Evolutionary conservation across 148 eudicot species (phyloP), one percentile per base, ranked within the genome.

Genomic region (Chenopodium berlandieri): DNA sequence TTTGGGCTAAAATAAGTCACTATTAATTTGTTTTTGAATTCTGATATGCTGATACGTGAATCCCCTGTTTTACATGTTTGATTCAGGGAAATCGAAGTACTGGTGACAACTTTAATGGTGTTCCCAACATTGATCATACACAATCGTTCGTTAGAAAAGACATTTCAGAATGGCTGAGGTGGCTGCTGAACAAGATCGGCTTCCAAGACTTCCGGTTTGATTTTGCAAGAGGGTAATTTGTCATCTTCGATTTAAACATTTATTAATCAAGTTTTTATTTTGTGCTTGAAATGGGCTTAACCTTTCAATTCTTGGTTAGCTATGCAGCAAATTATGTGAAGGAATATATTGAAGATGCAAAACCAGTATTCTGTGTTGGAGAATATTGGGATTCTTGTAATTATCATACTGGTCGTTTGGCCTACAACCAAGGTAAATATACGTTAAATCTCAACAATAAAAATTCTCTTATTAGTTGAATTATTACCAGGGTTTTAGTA

Each of bases 351-450:
- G 98, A 91, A 78, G 86, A 88, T 72, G 90, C 91, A 65, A 92
- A 86, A 80, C 97, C 97, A 65, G 71, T 91, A 75, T 92, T 95
- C 85, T 89, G 90, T 83, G 93, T 95, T 81, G 98, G 98, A 17
- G 98, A 95, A 82, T 92, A 86, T 75, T 95, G 98, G 98, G 98
- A 95, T 88, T 88, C 98, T 71, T 95, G 98, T 90, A 92, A 85
- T 79, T 95, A 95, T 86, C 86, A 85, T 58, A 92, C 94, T 85
- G 79, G 78, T 69, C 63, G 66, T 79, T 83, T 95, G 88, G 92
- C 92, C 11, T 93, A 91, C 85, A 91, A 93, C 81, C 98, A 95
- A 93, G 97, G 98, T 92, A 83, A 63, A 56, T 54, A 47, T 58
- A 76, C 78, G 22, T 71, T n/a, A 80, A 47, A 31, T 68, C 37